Conservation (phyloP, 495 filamentous ascomycete species). For the Aspergillus carlsbadensis region DNA sequence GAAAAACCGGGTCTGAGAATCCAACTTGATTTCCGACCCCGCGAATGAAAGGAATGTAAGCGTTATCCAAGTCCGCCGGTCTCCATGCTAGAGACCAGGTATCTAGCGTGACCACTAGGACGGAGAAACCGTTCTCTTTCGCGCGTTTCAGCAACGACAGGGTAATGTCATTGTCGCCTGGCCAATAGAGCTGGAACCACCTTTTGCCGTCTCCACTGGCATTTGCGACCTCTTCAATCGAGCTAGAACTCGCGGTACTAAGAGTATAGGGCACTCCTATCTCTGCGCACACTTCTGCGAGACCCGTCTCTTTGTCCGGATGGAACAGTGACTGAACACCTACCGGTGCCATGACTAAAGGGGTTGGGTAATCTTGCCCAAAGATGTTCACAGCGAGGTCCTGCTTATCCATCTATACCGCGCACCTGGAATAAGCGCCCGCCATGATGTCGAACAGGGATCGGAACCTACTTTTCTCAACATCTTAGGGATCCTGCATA, state of each 20-base stretch:
- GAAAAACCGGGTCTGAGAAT: slow-evolving; percentile 62
- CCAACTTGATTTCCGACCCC: slow-evolving; percentile 45
- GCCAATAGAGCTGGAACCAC: slow-evolving; percentile 75
- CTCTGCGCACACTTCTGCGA: slow-evolving; percentile 52
- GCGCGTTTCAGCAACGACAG: slow-evolving; percentile 61
- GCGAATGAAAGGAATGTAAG: slow-evolving; percentile 51
- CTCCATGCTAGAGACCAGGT: slow-evolving; percentile 51
- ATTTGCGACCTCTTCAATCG: slow-evolving; percentile 55
- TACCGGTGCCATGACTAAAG: slow-evolving; percentile 58
- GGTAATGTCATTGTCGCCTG: slow-evolving; percentile 57
- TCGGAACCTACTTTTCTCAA: slow-evolving; percentile 31
- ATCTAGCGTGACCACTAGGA: slow-evolving; percentile 46
- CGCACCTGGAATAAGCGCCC: neutral
- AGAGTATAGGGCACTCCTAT: slow-evolving; percentile 56
- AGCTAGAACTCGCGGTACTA: slow-evolving; percentile 54
- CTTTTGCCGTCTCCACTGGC: slow-evolving; percentile 39
- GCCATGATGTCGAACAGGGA: neutral
- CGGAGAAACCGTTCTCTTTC: slow-evolving; percentile 47
- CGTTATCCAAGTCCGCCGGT: slow-evolving; percentile 63
- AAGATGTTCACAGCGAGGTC: slow-evolving; percentile 58
- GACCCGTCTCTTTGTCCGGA: slow-evolving; percentile 50
- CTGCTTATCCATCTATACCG: slow-evolving; percentile 37
- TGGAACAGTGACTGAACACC: slow-evolving; percentile 61
- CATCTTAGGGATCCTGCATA: slow-evolving; percentile 40
- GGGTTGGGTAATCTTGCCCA: slow-evolving; percentile 49